A percentile compares a stretch with the other conserved stretches of the same genome.
phyloP scores from a whole-genome alignment of 345 rosid genomes.

The Jatropha curcas region DNA sequence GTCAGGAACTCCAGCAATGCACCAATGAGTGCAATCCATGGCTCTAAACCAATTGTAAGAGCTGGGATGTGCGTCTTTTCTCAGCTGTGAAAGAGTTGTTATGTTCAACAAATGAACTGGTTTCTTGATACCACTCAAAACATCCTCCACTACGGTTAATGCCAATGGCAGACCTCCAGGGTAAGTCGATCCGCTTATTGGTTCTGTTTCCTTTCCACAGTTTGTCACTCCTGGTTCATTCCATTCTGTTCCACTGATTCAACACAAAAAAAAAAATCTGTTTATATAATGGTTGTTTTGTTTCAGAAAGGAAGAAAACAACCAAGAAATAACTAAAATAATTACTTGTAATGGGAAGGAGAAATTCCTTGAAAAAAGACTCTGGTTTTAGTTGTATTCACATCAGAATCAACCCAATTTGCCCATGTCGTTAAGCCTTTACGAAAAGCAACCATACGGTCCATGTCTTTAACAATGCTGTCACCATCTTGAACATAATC shows the following conservation, averaged over 20 bases:
- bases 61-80: constrained; percentile 73
- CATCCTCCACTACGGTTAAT: constrained; percentile 39
- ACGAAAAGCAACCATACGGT: constrained; percentile 72
- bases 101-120: constrained; percentile 60
- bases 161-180: constrained; percentile 44
- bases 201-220: constrained; percentile 45
- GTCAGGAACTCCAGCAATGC: constrained; percentile 62
- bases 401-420: constrained; percentile 76
- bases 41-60: constrained; percentile 46
- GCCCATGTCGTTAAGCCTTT: constrained; percentile 79
- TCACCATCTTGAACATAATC: constrained; percentile 62
- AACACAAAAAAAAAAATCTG: no score
- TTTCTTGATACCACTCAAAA: constrained; percentile 37
- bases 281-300: no score
- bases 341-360: constrained; percentile 81
- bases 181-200: constrained; percentile 44
- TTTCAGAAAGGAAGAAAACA: no score
- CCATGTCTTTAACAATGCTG: constrained; percentile 48
- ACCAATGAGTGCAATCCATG: constrained; percentile 84
- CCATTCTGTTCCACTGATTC: constrained; percentile 57
- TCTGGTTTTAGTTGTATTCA: constrained; percentile 54
- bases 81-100: constrained; percentile 61
- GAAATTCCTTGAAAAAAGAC: constrained; percentile 82
- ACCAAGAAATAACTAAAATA: no score
- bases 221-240: constrained; percentile 49